These are phyloP conservation scores for Huntiella decipiens DNA, from an alignment of 2,329 filamentous ascomycete genomes.

Conservation along the genomic window DNA sequence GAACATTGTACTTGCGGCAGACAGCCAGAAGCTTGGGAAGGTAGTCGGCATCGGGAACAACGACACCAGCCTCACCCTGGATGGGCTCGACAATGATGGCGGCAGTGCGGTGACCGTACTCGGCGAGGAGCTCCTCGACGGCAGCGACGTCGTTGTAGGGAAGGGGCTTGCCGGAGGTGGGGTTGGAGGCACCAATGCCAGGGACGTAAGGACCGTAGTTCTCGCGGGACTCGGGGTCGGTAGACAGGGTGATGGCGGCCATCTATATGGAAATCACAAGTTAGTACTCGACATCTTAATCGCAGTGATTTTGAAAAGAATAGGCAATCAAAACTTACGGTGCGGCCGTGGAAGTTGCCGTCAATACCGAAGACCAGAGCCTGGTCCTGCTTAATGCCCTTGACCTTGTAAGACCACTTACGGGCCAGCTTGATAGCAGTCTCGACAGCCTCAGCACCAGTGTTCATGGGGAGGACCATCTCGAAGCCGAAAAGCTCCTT, in stretches of 20 bases:
- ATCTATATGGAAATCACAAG: slow-evolving; percentile 34
- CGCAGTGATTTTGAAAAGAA: background rate
- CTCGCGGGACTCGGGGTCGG: slow-evolving; percentile 83
- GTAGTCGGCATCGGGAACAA: slow-evolving; percentile 84
- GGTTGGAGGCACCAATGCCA: slow-evolving; percentile 59
- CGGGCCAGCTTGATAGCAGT: slow-evolving; percentile 89
- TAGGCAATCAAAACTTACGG: slow-evolving; percentile 35
- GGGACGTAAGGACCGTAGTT: slow-evolving; percentile 96
- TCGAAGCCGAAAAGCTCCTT: slow-evolving; percentile 82
- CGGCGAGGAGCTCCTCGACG: slow-evolving; percentile 59
- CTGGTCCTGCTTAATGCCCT: slow-evolving; percentile 68
- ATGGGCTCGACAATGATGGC: slow-evolving; percentile 94
- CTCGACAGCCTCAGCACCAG: slow-evolving; percentile 88
- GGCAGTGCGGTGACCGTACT: slow-evolving; percentile 67
- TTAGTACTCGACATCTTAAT: background rate
- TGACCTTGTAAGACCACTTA: slow-evolving; percentile 96
- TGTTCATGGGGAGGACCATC: slow-evolving; percentile 98
- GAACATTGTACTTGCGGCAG: slow-evolving; percentile 87
- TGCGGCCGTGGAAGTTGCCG: slow-evolving; percentile 94
- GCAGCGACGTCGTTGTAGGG: slow-evolving; percentile 73
- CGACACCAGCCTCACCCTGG: slow-evolving; percentile 91
- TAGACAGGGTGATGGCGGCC: slow-evolving; percentile 85
- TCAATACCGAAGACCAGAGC: slow-evolving; percentile 67
- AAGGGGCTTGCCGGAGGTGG: slow-evolving; percentile 56
- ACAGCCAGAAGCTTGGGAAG: slow-evolving; percentile 60